Conservation (phyloP, 192 early-diverging fungal species). For the Coemansia sp. region DNA sequence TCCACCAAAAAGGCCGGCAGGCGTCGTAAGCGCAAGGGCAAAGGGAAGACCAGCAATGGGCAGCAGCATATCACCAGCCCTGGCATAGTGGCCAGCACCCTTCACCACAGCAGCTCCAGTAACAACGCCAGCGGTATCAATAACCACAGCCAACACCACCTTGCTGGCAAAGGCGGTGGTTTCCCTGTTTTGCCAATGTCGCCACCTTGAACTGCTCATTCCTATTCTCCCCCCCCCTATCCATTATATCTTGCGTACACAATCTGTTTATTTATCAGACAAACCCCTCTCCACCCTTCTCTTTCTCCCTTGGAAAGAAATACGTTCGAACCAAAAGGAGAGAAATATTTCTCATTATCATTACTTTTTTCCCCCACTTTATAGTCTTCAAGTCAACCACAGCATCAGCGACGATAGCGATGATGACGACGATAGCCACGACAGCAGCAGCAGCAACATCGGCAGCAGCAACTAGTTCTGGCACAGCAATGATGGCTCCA, state of each 20-base stretch:
- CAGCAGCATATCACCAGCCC: not conserved
- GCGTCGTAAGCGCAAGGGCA: slow-evolving; percentile 6
- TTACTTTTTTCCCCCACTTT: not conserved
- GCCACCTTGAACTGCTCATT: slow-evolving; percentile 6
- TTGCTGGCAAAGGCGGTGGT: slow-evolving; percentile 1
- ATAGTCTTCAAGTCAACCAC: slow-evolving; percentile 6
- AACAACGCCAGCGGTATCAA: too few relatives aligned
- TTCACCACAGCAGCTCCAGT: too few relatives aligned
- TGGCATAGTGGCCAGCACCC: too few relatives aligned
- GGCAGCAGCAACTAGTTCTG: not conserved
- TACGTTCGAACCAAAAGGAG: not conserved
- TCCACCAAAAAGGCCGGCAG: slow-evolving; percentile 2
- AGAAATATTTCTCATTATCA: not conserved
- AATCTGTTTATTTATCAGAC: not conserved
- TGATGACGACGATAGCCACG: not conserved
- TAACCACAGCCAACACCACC: not conserved
- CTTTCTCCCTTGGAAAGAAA: not conserved
- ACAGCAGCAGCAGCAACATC: not conserved
- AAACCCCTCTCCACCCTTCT: not conserved
- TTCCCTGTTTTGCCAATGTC: slow-evolving; percentile 45
- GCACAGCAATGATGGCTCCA: slow-evolving; percentile 34
- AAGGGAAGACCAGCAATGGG: not conserved
- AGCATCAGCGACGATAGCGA: not conserved
- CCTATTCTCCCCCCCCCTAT: too few relatives aligned
- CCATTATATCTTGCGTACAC: not conserved